Evolutionary conservation across 2,329 filamentous ascomycete species (phyloP), one percentile per base, ranked within the genome.

Genomic region (Monosporascus cannonballus): DNA sequence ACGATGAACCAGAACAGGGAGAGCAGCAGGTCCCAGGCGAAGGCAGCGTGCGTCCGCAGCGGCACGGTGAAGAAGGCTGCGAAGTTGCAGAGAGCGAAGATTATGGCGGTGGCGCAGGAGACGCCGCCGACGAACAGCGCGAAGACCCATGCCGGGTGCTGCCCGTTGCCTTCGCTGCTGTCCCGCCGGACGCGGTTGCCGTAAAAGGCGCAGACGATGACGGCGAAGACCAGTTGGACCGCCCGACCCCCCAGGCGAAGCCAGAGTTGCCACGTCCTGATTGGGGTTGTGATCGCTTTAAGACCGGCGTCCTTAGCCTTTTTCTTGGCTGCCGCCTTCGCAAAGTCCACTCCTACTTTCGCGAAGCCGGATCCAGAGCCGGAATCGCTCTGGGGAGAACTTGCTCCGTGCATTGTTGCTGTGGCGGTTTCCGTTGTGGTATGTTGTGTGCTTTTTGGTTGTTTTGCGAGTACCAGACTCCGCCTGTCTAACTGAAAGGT

Each of bases 131-230:
- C 75, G 41, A 81, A 64, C 24, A 85, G 75, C 3, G 86, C 87
- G 66, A 80, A 90, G 14, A 76, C 75, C 84, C 85, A 89, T 65
- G 81, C 80, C 1, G 77, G 67, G 0, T 71, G 67, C 62, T 81
- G 76, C 11, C 72, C 65, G n/a, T 63, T 56, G 50, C 65, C 66
- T 38, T 57, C 60, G 20, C 63, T 61, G 49, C 59, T 61, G 22
- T 80, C 78, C 6, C 67, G 62, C 54, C 75, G 67, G n/a, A 87
- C 75, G 53, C 85, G 82, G 54, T 76, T 71, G 15, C 80, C 85
- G 61, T 89, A 92, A 52, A 91, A 78, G 24, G 84, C 88, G 51
- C 83, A 77, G 50, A 87, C 82, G 42, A 85, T 79, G 53, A 91
- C 71, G 46, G 81, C 87, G 61, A 89, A 77, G 63, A 89, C 71